Evolutionary conservation across 192 early-diverging fungal species (phyloP), one percentile per base, ranked within the genome.

Genomic region (Paraglomus occultum): DNA sequence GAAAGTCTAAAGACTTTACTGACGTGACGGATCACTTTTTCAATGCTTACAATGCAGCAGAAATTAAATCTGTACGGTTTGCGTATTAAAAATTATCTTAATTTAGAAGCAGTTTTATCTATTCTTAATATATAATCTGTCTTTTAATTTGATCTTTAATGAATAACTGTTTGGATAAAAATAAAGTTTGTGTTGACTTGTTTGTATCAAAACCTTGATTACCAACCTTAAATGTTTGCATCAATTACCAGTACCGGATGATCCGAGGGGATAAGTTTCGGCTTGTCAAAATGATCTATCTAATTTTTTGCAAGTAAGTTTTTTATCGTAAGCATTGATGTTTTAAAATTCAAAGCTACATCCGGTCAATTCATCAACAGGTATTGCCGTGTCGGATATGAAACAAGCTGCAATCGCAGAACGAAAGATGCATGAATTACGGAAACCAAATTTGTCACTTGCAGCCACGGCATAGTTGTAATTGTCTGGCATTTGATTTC

Each of bases 401-500:
- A 92, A 91, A 79, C 73, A 74, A 44, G 76, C 31, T 18, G 17
- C 84, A 58, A 71, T 79, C 61, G 75, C 89, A 55, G 58, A 84
- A 45, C 79, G 85, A 58, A 90, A 87, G 70, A 71, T 89, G 40
- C 74, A 88, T 1, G 78, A 77, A 72, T 89, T 92, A 74, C 79
- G 91, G 51, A 92, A 93, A 74, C 83, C 83, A 52, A 86, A 88
- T 88, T 71, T 51, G 65, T 63, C 39, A 14, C 3, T 0, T 43
- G 43, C 9, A 51, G 4, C 17, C 52, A 51, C 6, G 3, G 31
- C 31, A 31, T 31, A 3, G 3, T 46, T 66, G 81, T 39, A 86
- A 84, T 43, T 94, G 92, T 68, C 70, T 94, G 53, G 76, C 78
- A 0, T 94, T 92, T 81, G 92, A 94, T 73, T 94, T 94, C 70